phyloP scores from a whole-genome alignment of 305 asterid genomes.

The Solanum hybrid region DNA sequence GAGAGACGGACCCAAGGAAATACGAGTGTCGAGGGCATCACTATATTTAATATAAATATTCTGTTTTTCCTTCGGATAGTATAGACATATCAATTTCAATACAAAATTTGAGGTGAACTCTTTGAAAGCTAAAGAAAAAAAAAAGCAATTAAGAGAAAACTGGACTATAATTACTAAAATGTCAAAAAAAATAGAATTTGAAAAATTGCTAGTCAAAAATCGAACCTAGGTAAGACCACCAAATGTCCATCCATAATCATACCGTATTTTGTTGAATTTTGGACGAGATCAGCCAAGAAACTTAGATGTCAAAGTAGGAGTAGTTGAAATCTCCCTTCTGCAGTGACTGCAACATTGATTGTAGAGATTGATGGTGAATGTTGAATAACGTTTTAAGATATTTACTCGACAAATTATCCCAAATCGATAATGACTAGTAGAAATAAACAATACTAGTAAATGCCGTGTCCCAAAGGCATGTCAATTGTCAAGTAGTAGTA shows the following conservation, averaged over 20 bases:
- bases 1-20: not conserved
- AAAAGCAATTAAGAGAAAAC: no score
- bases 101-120: not conserved
- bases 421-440: not conserved
- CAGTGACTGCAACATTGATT: constrained; percentile 32
- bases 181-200: not conserved
- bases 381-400: not conserved
- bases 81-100: not conserved
- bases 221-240: not conserved
- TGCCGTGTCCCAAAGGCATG: not conserved
- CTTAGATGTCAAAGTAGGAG: constrained; percentile 38
- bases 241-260: not conserved
- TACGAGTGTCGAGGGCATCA: not conserved
- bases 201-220: not conserved
- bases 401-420: not conserved
- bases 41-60: not conserved
- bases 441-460: not conserved
- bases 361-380: not conserved
- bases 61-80: not conserved
- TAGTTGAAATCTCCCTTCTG: constrained; percentile 31
- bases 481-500: not conserved
- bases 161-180: not conserved
- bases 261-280: constrained; percentile 12
- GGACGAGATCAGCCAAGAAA: constrained; percentile 6
- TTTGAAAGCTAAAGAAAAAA: not conserved